These are phyloP conservation scores for Tolypocladium guangdongense DNA, from an alignment of 2,329 filamentous ascomycete species.

Conservation along the genomic window DNA sequence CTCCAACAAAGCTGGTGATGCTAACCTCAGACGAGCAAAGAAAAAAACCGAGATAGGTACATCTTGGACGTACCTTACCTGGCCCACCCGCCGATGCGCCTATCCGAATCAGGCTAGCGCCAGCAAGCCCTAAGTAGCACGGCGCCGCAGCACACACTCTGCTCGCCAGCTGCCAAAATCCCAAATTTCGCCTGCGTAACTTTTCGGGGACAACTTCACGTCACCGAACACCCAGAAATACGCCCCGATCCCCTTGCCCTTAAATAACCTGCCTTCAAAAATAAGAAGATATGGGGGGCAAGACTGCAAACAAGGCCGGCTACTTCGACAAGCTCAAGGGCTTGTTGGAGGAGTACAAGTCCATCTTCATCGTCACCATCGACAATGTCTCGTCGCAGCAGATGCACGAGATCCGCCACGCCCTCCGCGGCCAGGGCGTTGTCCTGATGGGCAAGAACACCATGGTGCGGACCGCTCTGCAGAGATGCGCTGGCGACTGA, in stretches of 20 bases:
- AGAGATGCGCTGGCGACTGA: constrained; percentile 2
- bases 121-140: constrained; percentile 25
- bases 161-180: constrained; percentile 8
- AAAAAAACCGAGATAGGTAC: constrained; percentile 26
- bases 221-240: constrained; percentile 12
- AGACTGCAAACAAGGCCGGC: constrained; percentile 79
- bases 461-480: constrained; percentile 55
- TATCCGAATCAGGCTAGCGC: constrained; percentile 14
- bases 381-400: constrained; percentile 99
- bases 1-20: not conserved
- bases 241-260: constrained; percentile 49
- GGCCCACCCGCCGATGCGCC: not conserved
- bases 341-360: constrained; percentile 92
- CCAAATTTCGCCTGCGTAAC: constrained; percentile 9
- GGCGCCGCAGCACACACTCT: constrained; percentile 19
- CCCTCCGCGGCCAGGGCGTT: constrained; percentile 83
- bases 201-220: constrained; percentile 11
- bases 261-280: constrained; percentile 96
- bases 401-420: constrained; percentile 99
- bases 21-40: not conserved
- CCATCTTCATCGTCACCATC: constrained; percentile 92
- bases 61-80: constrained; percentile 16
- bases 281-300: constrained; percentile 99
- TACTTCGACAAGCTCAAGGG: constrained; percentile 99
- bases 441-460: constrained; percentile 99